Evolutionary conservation across 2,329 filamentous ascomycete genomes (phyloP), one percentile per base, ranked within the genome.

Genomic region (Ceratocystis huliohia): DNA sequence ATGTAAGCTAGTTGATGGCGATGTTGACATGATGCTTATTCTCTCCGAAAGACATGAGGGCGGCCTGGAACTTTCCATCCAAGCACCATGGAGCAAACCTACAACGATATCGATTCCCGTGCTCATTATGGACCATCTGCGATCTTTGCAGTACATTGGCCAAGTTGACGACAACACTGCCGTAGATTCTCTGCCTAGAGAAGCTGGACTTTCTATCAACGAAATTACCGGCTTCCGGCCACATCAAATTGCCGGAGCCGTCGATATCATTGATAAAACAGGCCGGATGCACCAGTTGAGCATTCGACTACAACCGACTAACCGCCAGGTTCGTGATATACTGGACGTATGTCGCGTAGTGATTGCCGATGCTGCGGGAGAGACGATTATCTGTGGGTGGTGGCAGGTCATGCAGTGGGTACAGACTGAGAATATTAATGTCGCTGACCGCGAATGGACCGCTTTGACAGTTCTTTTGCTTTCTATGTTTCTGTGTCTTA

Each of bases 391-490:
- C 66, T 80, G 85, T 8, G 84, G 82, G 1, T 92, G 88, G 87
- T 88, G 88, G 82, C 86, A 89, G 72, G 80, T 84, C 22, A 82
- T 88, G 75, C 83, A 84, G 69, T 93, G 88, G 88, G 77, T 89
- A 50, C 76, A 77, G 37, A 72, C 75, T 10, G 79, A 80, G 66
- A 77, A 79, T 3, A 75, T 80, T 3, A 72, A 77, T 6, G 73
- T 79, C 15, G 74, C 75, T 2, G 80, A 87, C 69, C 67, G 77
- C 1, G 89, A 92, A 73, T 92, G 88, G 88, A 87, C 86, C 3
- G 83, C 85, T 1, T 73, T 88, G 61, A 79, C 84, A 2, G 79
- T 88, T 8, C 78, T 87, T 8, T 74, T 92, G 2, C 80, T 90
- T 59, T 78, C 83, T 2, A 79, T 88, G 67, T 87, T 84, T 64